Evolutionary conservation across 352 stramenopile genomes (phyloP).

Genomic region (Phytophthora kernoviae): DNA sequence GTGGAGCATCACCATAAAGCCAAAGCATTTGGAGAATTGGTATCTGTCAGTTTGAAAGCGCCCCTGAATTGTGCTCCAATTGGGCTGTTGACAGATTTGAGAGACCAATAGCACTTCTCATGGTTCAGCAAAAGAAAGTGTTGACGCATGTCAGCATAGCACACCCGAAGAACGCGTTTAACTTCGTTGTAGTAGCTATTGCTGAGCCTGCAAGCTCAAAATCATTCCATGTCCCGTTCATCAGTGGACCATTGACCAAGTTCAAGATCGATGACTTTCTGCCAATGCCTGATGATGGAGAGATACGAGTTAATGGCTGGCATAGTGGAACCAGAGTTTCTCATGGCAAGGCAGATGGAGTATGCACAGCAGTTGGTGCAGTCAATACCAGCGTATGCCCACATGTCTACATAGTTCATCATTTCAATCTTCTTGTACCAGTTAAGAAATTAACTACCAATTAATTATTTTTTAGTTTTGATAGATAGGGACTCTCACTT

Average conservation of each 20-base stretch:
- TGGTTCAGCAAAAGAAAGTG: slow-evolving; percentile 26
- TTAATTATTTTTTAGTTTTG: no score
- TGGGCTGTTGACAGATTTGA: slow-evolving; percentile 37
- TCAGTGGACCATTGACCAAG: no score
- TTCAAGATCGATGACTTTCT: no score
- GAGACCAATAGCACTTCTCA: slow-evolving; percentile 31
- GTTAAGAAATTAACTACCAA: no score
- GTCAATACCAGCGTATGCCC: slow-evolving; percentile 28
- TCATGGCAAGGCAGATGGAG: slow-evolving; percentile 28
- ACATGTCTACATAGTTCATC: slow-evolving; percentile 21
- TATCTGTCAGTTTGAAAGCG: slow-evolving; percentile 28
- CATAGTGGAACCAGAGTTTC: slow-evolving; percentile 34
- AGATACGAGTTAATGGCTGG: slow-evolving; percentile 35
- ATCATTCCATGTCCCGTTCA: no score
- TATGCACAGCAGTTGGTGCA: slow-evolving; percentile 36
- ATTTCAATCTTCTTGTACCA: no score
- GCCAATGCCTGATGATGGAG: slow-evolving; percentile 43
- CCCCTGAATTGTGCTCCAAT: slow-evolving; percentile 25
- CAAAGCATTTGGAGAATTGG: slow-evolving; percentile 38
- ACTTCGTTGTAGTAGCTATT: slow-evolving; percentile 21
- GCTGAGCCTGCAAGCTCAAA: no score
- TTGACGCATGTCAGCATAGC: slow-evolving; percentile 26
- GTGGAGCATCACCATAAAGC: slow-evolving; percentile 15
- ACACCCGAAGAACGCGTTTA: slow-evolving; percentile 29
- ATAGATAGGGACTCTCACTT: no score